Evolutionary conservation across 2,329 filamentous ascomycete genomes (phyloP).

Genomic region (Trematosphaeria pertusa): DNA sequence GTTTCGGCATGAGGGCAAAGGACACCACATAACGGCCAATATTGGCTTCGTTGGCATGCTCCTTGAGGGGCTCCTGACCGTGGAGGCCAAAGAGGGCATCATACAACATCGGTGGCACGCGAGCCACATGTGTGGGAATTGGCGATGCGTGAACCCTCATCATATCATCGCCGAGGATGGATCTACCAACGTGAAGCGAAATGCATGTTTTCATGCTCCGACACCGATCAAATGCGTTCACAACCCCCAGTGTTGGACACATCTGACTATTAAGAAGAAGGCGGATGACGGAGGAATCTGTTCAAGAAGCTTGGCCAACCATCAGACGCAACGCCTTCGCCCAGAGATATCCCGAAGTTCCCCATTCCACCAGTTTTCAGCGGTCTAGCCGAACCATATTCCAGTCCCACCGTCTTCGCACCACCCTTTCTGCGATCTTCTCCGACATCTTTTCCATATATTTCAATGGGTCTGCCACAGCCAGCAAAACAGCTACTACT

Average conservation of each 20-base stretch:
- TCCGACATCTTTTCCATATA: no score
- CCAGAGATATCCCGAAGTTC: no score
- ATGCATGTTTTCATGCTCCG: constrained; percentile 13
- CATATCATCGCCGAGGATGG: constrained; percentile 16
- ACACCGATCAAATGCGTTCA: constrained; percentile 10
- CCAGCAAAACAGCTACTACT: no score
- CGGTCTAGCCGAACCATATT: no score
- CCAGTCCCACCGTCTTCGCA: no score
- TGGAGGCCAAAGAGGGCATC: constrained; percentile 15
- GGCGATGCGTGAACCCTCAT: constrained; percentile 18
- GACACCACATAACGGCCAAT: constrained; percentile 5
- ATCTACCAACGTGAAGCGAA: constrained; percentile 5
- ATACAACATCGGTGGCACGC: constrained; percentile 16
- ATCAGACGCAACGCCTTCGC: not conserved
- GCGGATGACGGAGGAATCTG: not conserved
- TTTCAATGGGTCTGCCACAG: no score
- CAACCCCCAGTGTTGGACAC: constrained; percentile 11
- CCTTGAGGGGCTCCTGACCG: constrained; percentile 8
- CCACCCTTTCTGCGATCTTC: no score
- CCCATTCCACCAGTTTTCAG: no score
- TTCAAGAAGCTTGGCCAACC: not conserved
- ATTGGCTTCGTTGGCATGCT: constrained; percentile 14
- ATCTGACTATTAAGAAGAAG: no score
- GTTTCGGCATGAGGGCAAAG: not conserved
- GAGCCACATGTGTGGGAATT: constrained; percentile 26